These are phyloP conservation scores for Dillenia suffruticosa DNA, from an alignment of 164 flowering plant genomes.

Conservation along the genomic window DNA sequence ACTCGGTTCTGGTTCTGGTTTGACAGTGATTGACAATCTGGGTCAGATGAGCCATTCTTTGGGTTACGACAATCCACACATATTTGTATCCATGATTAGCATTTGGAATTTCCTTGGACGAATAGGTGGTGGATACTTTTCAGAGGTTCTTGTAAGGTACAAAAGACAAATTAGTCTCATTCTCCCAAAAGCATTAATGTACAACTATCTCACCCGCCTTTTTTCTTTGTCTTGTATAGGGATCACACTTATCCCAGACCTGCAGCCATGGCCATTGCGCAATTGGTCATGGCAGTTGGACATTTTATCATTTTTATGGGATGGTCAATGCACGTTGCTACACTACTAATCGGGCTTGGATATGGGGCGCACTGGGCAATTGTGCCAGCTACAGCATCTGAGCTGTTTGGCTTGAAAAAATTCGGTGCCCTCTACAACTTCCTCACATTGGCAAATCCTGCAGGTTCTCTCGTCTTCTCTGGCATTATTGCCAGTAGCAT, in stretches of 20 bases:
- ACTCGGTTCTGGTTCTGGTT: conserved; percentile 93
- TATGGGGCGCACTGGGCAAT: conserved; percentile 99
- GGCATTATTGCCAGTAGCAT: conserved; percentile 82
- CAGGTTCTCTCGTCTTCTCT: conserved; percentile 81
- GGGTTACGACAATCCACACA: conserved; percentile 79
- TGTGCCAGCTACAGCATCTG: conserved; percentile 94
- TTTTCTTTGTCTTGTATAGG: conserved; percentile 28
- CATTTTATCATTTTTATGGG: conserved; percentile 81
- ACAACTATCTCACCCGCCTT: not conserved
- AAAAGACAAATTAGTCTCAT: not conserved
- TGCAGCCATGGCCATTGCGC: conserved; percentile 74
- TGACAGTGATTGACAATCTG: conserved; percentile 96
- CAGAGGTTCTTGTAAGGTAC: conserved; percentile 84
- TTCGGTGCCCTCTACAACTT: conserved; percentile 94
- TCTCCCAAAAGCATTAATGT: not conserved
- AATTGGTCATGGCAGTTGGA: conserved; percentile 77
- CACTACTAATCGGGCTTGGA: conserved; percentile 88
- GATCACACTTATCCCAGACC: conserved; percentile 90
- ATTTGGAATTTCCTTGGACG: conserved; percentile 99
- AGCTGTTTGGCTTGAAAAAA: conserved; percentile 87
- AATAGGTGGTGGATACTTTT: conserved; percentile 91
- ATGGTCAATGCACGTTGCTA: conserved; percentile 84
- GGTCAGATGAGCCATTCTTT: conserved; percentile 96
- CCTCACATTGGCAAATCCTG: conserved; percentile 84
- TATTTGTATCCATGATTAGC: conserved; percentile 96